These are phyloP conservation scores for Tripterygium wilfordii DNA, from an alignment of 177 flowering plant genomes.

Conservation along the genomic window DNA sequence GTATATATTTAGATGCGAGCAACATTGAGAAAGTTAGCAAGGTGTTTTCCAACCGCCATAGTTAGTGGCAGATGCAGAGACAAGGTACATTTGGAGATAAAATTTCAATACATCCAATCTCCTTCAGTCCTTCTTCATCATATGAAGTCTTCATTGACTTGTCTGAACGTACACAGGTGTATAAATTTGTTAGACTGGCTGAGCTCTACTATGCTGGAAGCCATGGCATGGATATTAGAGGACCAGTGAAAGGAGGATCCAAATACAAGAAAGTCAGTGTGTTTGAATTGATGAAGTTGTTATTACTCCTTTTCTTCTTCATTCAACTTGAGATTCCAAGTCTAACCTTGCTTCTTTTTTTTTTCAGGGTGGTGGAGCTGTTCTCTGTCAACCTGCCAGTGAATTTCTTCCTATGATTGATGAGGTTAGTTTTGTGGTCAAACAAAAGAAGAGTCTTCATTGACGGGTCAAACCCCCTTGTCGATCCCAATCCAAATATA, in stretches of 20 bases:
- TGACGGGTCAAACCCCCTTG: too few relatives aligned
- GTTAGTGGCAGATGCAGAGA: constrained; percentile 71
- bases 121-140: too few relatives aligned
- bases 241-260: constrained; percentile 55
- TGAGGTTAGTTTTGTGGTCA: constrained; percentile 30
- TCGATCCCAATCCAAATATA: too few relatives aligned
- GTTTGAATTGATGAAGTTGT: too few relatives aligned
- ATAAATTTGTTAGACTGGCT: constrained; percentile 48
- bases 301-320: too few relatives aligned
- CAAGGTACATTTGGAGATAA: constrained; percentile 40
- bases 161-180: too few relatives aligned
- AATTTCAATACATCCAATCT: too few relatives aligned
- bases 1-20: constrained; percentile 74
- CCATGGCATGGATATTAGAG: too few relatives aligned
- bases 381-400: constrained; percentile 58
- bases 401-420: constrained; percentile 70
- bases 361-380: constrained; percentile 28
- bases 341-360: too few relatives aligned
- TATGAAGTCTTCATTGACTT: too few relatives aligned
- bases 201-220: constrained; percentile 86
- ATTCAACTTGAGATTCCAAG: too few relatives aligned
- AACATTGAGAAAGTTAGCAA: constrained; percentile 49
- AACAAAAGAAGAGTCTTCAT: not conserved
- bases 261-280: constrained; percentile 34
- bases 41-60: constrained; percentile 62